These are phyloP conservation scores for Thielaviopsis populi DNA, from an alignment of 2,329 filamentous ascomycete genomes.

Conservation along the genomic window DNA sequence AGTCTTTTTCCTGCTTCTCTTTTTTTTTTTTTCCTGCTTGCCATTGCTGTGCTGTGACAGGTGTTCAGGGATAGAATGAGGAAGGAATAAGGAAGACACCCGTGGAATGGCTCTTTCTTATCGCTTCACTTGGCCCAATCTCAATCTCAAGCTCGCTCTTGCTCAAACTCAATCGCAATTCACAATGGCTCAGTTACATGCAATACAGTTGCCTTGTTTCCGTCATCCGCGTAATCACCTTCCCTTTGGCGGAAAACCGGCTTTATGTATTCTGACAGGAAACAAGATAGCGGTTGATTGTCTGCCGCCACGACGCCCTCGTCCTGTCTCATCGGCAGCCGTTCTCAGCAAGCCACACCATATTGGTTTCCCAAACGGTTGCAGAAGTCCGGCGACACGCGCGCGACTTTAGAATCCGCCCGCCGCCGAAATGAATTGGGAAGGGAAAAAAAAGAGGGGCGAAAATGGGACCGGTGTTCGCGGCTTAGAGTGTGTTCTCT, in stretches of 20 bases:
- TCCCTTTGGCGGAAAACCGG: not conserved
- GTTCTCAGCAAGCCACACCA: not conserved
- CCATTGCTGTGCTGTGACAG: not conserved
- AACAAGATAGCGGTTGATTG: not conserved
- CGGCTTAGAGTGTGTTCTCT: not conserved
- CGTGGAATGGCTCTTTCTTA: not conserved
- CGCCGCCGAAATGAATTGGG: not conserved
- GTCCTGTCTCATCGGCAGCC: too few species aligned
- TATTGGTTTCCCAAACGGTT: not conserved
- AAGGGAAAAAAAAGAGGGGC: not conserved
- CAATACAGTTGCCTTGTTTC: not conserved
- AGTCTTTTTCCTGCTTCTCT: too few species aligned
- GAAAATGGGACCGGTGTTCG: not conserved
- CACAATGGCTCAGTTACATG: not conserved
- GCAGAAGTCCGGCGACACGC: not conserved
- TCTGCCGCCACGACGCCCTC: not conserved
- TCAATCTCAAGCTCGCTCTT: not conserved
- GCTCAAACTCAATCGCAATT: too few species aligned
- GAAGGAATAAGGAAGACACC: not conserved
- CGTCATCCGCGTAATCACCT: not conserved
- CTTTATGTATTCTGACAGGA: not conserved
- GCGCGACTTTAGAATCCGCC: not conserved
- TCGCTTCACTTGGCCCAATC: not conserved
- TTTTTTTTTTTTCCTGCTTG: too few species aligned
- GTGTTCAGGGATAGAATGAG: not conserved